phyloP scores from a whole-genome alignment of 148 eudicot genomes.

The Chenopodium album region DNA sequence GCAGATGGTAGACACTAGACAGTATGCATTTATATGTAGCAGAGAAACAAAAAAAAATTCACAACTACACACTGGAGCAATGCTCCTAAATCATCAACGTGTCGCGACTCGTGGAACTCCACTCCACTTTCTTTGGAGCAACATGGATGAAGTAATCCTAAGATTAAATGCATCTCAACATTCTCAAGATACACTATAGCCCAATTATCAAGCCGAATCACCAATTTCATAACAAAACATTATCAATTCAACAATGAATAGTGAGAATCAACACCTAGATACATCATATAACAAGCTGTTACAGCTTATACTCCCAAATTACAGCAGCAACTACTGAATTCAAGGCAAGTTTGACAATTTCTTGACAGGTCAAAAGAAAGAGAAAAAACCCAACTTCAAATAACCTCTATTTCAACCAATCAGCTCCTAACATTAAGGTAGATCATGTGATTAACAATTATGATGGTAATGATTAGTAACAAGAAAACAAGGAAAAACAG shows the following conservation, averaged over 20 bases:
- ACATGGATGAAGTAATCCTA: neutral
- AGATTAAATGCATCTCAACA: neutral
- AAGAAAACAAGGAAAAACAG: neutral
- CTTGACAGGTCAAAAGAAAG: neutral
- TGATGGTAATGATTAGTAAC: conserved; percentile 18
- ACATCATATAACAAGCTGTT: neutral
- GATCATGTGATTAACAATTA: conserved; percentile 4
- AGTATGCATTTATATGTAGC: neutral
- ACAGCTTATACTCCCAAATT: neutral
- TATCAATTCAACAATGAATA: neutral
- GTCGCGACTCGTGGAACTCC: too few relatives aligned
- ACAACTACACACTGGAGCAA: neutral
- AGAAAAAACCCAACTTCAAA: neutral
- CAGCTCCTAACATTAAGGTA: neutral
- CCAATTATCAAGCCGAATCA: neutral
- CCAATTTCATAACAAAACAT: neutral
- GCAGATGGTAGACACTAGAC: neutral
- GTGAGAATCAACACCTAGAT: neutral
- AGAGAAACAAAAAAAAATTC: neutral
- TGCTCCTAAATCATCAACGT: neutral
- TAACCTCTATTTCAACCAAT: conserved; percentile 9
- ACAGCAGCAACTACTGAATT: neutral
- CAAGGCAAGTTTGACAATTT: neutral
- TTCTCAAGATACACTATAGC: neutral
- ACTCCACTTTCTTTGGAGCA: neutral